phyloP scores from a whole-genome alignment of 345 rosid genomes.

The Turnera subulata region DNA sequence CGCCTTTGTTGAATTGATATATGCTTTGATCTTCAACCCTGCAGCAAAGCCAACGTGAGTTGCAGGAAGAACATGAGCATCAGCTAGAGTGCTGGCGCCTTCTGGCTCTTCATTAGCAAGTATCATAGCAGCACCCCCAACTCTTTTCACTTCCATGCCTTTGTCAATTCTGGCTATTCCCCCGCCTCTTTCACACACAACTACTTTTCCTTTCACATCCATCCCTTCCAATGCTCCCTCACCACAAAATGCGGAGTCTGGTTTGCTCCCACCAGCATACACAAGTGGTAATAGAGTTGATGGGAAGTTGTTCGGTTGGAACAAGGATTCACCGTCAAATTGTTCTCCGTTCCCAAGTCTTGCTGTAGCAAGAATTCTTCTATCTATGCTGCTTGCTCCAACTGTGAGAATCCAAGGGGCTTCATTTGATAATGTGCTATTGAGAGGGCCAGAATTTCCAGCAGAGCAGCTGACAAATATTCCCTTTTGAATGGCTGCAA shows the following conservation, averaged over 20 bases:
- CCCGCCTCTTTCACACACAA: conserved; percentile 14
- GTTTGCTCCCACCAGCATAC: conserved; percentile 10
- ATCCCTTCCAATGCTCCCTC: conserved; percentile 2
- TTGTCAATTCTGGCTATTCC: conserved; percentile 11
- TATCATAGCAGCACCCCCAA: conserved; percentile 19
- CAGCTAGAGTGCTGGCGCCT: conserved; percentile 5
- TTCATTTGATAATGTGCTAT: conserved; percentile 16
- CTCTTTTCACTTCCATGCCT: conserved; percentile 14
- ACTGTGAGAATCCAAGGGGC: conserved; percentile 44
- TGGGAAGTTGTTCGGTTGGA: conserved; percentile 11
- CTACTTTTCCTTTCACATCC: conserved; percentile 10
- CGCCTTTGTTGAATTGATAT: conserved; percentile 4
- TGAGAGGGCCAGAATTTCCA: conserved; percentile 35
- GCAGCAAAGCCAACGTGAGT: conserved; percentile 9
- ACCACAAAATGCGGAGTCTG: not conserved
- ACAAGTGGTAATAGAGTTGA: conserved; percentile 9
- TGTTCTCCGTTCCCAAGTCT: conserved; percentile 26
- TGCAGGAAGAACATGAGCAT: conserved; percentile 19
- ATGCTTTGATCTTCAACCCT: conserved; percentile 8
- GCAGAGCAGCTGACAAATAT: conserved; percentile 38
- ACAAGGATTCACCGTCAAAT: conserved; percentile 14
- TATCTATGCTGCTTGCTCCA: conserved; percentile 34
- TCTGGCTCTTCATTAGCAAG: not conserved
- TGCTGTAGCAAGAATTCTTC: conserved; percentile 25
- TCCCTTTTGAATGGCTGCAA: conserved; percentile 31